Evolutionary conservation across 208 protist species (phyloP), one percentile per base, ranked within the genome.

Genomic region (Willaertia magna): DNA sequence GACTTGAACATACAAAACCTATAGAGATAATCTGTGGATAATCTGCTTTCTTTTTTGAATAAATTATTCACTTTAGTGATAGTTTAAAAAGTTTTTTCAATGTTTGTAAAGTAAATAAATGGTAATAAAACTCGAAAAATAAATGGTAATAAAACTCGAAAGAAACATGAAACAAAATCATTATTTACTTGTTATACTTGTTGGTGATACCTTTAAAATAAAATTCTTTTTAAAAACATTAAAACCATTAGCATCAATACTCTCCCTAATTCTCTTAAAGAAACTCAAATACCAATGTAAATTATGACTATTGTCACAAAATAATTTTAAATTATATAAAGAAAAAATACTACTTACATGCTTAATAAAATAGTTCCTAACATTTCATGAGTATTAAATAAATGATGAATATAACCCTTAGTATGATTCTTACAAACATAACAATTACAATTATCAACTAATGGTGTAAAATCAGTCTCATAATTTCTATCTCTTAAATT

Each of bases 371-470:
- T 49, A 26, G 75, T 18, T 47, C 39, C 85, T 6, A 84, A 48
- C 74, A 87, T 52, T 74, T 87, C 85, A 30, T 85, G 74, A 6
- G 81, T 75, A n/a, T 67, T 75, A 4, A 87, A 46, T 1, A 87
- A 49, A 47, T 87, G 85, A 34, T 84, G 52, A 61, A 87, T 84
- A 47, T 87, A 87, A 1, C 9, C 47, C 6, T 39, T 52, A 34
- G 74, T 87, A 34, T 87, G 85, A 49, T 59, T 46, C 46, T 55
- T 79, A 84, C 85, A 87, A 14, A 75, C 34, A 4, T 30, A 79
- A 84, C 85, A 87, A 34, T 7, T 26, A 67, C 85, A 87, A 18
- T 6, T 47, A 26, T 34, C 0, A 9, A 51, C 22, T 20, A 87
- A 26, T 18, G 85, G 74, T 47, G 9, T 30, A 6, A 46, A 20